These are phyloP conservation scores for Ganoderma lucidum DNA, from an alignment of 1,284 basidiomycete genomes.

Conservation along the genomic window DNA sequence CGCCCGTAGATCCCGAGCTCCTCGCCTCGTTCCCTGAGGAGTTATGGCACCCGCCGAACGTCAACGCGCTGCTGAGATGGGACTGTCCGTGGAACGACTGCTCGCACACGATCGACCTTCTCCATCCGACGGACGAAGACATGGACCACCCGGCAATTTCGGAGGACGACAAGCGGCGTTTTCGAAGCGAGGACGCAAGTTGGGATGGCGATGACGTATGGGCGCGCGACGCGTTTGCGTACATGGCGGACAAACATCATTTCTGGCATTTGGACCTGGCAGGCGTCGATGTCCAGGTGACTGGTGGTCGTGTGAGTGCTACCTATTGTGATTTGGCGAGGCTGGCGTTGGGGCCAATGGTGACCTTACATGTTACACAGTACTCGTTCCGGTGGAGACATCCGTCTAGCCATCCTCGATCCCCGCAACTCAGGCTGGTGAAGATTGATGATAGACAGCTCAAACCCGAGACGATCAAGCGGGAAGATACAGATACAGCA, in stretches of 20 bases:
- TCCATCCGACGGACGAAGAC: conserved; percentile 33
- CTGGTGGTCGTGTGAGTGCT: conserved; percentile 27
- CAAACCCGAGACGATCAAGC: conserved; percentile 13
- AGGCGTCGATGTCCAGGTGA: conserved; percentile 29
- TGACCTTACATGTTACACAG: conserved; percentile 5
- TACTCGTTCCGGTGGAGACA: conserved; percentile 21
- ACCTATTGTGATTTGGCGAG: neutral
- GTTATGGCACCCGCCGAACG: conserved; percentile 30
- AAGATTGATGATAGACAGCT: conserved; percentile 3
- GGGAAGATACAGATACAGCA: conserved; percentile 11
- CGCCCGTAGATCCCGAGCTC: conserved; percentile 35
- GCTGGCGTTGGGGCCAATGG: neutral
- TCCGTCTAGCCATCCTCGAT: conserved; percentile 12
- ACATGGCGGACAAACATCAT: conserved; percentile 31
- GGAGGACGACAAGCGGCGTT: conserved; percentile 20
- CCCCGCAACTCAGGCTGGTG: neutral
- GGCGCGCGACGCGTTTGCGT: conserved; percentile 31
- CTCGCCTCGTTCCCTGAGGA: conserved; percentile 32
- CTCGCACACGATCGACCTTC: conserved; percentile 35
- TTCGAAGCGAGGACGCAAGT: conserved; percentile 14
- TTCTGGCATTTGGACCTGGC: conserved; percentile 32
- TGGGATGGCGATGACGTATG: conserved; percentile 30
- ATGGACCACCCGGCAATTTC: conserved; percentile 23
- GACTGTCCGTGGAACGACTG: conserved; percentile 36
- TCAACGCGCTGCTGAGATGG: conserved; percentile 35